Evolutionary conservation across 2,329 filamentous ascomycete species (phyloP).

Genomic region (Sporothrix brunneoviolacea): DNA sequence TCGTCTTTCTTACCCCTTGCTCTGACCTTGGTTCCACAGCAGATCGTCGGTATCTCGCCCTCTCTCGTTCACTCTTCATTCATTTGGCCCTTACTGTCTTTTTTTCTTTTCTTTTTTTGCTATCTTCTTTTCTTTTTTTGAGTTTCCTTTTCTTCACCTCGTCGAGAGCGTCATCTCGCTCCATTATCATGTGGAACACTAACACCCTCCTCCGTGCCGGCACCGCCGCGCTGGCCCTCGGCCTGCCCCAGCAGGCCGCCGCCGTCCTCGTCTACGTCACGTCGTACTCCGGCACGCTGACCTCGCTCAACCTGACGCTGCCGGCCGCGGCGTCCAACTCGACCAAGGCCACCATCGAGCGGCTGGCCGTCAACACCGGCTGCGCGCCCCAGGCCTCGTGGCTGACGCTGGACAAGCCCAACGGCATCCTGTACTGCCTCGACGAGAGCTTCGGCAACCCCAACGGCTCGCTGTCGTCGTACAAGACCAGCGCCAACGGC

Average conservation of each 20-base stretch:
- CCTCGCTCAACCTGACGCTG: slow-evolving; percentile 38
- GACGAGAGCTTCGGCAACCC: slow-evolving; percentile 46
- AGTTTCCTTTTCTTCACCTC: no score
- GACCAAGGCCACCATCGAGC: slow-evolving; percentile 34
- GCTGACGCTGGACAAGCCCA: slow-evolving; percentile 48
- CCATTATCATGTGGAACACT: neutral
- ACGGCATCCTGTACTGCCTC: slow-evolving; percentile 49
- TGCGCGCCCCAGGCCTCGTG: slow-evolving; percentile 54
- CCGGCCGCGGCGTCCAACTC: slow-evolving; percentile 18
- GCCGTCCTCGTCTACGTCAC: slow-evolving; percentile 40
- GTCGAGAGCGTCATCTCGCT: no score
- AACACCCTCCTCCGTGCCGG: slow-evolving; percentile 12
- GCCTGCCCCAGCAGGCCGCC: slow-evolving; percentile 25
- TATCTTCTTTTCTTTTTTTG: neutral
- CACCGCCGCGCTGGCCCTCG: slow-evolving; percentile 18
- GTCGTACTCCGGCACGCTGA: slow-evolving; percentile 42
- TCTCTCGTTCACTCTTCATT: no score
- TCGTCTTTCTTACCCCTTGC: neutral
- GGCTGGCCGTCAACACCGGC: slow-evolving; percentile 35
- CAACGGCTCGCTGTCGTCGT: slow-evolving; percentile 43
- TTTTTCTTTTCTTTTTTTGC: neutral
- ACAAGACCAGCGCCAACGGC: slow-evolving; percentile 32
- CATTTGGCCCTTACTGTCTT: no score
- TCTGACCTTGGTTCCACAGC: no score
- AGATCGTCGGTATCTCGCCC: no score